A percentile compares a stretch with the other conserved stretches of the same genome.
Evolutionary conservation across 73 alveolate species (phyloP).

Genomic region (Blepharisma stoltei): DNA sequence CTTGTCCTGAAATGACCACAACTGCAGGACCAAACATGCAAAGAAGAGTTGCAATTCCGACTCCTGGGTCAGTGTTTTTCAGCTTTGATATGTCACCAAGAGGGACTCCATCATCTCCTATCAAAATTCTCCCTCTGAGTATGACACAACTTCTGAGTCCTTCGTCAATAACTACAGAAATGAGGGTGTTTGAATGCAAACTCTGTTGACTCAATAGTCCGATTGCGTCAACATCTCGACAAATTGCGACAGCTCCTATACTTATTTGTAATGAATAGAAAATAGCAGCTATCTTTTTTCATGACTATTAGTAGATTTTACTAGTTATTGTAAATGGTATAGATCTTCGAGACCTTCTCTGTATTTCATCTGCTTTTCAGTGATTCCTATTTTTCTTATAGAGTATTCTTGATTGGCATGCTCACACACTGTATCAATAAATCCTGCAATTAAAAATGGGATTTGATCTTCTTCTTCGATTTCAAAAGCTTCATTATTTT

Average conservation of each 20-base stretch:
- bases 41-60: conserved; percentile 8
- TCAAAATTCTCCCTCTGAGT: conserved; percentile 2
- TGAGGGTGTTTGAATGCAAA: background rate
- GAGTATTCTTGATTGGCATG: background rate
- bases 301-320: no score
- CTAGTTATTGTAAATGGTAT: no score
- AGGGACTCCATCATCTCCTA: background rate
- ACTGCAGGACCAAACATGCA: conserved; percentile 13
- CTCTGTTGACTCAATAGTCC: background rate
- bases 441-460: background rate
- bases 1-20: conserved; percentile 19
- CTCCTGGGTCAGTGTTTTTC: background rate
- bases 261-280: no score
- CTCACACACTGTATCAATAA: background rate
- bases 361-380: background rate
- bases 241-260: background rate
- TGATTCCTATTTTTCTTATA: background rate
- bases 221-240: conserved; percentile 26
- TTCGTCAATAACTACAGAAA: conserved; percentile 1
- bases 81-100: conserved; percentile 9
- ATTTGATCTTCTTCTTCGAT: background rate
- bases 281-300: no score
- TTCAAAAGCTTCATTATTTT: background rate
- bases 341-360: background rate
- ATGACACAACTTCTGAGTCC: conserved; percentile 22